These are phyloP conservation scores for Tulasnella sp. DNA, from an alignment of 768 basidiomycete species.

Conservation along the genomic window DNA sequence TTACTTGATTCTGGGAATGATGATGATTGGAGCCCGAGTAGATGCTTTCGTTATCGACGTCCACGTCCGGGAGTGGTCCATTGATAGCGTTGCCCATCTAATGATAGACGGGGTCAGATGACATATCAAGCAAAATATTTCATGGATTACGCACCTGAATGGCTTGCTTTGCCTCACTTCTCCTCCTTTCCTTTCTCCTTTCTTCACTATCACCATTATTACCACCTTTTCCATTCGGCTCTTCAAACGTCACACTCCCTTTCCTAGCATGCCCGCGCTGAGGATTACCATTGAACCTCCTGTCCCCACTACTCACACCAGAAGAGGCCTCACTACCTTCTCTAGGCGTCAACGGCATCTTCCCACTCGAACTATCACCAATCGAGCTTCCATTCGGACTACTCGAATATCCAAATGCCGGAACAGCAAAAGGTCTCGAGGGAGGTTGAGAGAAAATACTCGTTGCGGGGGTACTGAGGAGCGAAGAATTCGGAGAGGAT, in stretches of 20 bases:
- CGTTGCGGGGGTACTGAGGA: neutral
- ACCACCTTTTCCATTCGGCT: neutral
- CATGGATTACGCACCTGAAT: constrained; percentile 52
- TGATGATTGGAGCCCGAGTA: constrained; percentile 20
- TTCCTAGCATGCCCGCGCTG: constrained; percentile 7
- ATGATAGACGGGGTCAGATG: neutral
- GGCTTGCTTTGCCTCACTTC: constrained; percentile 73
- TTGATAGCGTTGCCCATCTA: constrained; percentile 85
- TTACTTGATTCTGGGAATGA: constrained; percentile 24
- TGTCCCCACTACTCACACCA: constrained; percentile 19
- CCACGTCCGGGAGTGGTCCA: constrained; percentile 50
- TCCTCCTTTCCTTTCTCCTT: constrained; percentile 55
- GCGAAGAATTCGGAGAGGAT: neutral
- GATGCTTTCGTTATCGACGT: constrained; percentile 26
- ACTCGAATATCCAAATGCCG: constrained; percentile 1
- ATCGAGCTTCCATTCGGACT: constrained; percentile 43
- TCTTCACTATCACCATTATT: constrained; percentile 31
- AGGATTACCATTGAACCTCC: neutral
- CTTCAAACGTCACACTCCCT: constrained; percentile 14
- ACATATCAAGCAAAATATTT: neutral
- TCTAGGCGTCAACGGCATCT: constrained; percentile 59
- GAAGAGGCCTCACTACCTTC: constrained; percentile 51
- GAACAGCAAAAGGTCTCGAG: constrained; percentile 1
- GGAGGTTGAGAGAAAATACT: constrained; percentile 4
- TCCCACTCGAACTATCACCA: constrained; percentile 57